Base-by-base conservation (phyloP, 345 rosid species). In the Bruguiera sexangula region DNA sequence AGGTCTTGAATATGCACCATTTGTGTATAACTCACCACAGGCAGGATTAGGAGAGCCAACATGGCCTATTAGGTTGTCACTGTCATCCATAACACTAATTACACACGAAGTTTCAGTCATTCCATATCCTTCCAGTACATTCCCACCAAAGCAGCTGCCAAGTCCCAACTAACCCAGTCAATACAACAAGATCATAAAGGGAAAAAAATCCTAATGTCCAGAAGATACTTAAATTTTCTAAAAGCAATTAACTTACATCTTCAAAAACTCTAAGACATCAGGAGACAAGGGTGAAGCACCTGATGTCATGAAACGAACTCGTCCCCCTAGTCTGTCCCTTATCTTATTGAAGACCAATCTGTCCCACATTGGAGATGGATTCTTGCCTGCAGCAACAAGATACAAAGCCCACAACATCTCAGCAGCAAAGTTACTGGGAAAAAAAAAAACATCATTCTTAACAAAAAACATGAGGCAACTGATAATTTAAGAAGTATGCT, bases 201-300 rank as follows among this genome's bases (percentile, higher is more conserved):
- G 32, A 54, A 26, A 8, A 48, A 69, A 66, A 6, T 22, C 37
- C 56, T 43, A 50, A 15, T 22, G 15, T 60, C 34, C 60, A 8
- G 24, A 26, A 13, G 43, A 43, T 55, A 66, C 27, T 62, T 8
- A 2, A 55, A 57, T 24, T 48, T 52, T 30, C 67, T 68, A 65
- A 73, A 74, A 52, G 62, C 61, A 69, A 69, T 26, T 21, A 76
- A 78, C 94, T 79, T 83, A 95, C 99, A 95, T 85, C 78, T 80
- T 95, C 83, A 92, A 70, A 72, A 95, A 95, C 50, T 92, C 96
- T 91, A 90, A 39, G 72, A 95, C 97, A 80, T 92, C 98, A 72
- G 98, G 92, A 79, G 99, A 92, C 82, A 95, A 78, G 34, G 99
- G 99, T 75, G 99, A 90, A 80, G 99, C 99, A 50, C 98, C 99